These are phyloP conservation scores for Myxozyma melibiosi DNA, from an alignment of 805 yeast genomes.

Conservation along the genomic window DNA sequence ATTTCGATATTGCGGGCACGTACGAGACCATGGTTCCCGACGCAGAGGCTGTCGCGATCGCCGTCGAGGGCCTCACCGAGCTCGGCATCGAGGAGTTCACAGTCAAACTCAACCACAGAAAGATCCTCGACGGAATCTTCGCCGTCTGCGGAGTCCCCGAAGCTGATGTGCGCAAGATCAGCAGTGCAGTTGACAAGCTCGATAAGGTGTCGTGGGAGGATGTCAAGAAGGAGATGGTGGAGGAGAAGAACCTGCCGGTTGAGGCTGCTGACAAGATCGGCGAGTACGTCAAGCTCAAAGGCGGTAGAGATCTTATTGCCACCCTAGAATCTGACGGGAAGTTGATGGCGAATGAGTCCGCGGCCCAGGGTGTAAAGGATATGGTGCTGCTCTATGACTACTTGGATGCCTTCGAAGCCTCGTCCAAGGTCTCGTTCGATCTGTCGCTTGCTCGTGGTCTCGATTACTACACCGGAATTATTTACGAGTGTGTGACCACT, in stretches of 20 bases:
- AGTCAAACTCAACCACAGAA: constrained; percentile 91
- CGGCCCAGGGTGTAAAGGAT: constrained; percentile 78
- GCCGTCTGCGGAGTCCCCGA: constrained; percentile 91
- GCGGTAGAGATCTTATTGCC: constrained; percentile 54
- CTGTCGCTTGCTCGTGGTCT: constrained; percentile 95
- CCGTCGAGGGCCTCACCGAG: constrained; percentile 80
- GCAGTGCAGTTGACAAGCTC: constrained; percentile 94
- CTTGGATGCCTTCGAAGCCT: constrained; percentile 77
- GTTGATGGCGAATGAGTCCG: constrained; percentile 66
- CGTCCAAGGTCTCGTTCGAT: constrained; percentile 72
- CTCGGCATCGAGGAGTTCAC: constrained; percentile 89
- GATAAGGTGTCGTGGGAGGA: constrained; percentile 96
- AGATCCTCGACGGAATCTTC: constrained; percentile 93
- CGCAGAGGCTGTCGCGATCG: constrained; percentile 78
- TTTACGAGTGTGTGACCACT: constrained; percentile 92
- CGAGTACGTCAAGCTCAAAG: constrained; percentile 82
- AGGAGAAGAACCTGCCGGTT: constrained; percentile 85
- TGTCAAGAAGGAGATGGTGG: constrained; percentile 88
- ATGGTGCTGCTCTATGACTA: constrained; percentile 75
- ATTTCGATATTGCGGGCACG: constrained; percentile 92
- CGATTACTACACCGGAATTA: constrained; percentile 96
- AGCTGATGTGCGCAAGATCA: constrained; percentile 89
- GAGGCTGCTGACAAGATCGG: constrained; percentile 94
- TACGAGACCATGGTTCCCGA: constrained; percentile 97
- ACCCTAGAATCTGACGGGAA: constrained; percentile 59